Conservation (phyloP, 2,329 filamentous ascomycete species). For the Penicillium sp. region DNA sequence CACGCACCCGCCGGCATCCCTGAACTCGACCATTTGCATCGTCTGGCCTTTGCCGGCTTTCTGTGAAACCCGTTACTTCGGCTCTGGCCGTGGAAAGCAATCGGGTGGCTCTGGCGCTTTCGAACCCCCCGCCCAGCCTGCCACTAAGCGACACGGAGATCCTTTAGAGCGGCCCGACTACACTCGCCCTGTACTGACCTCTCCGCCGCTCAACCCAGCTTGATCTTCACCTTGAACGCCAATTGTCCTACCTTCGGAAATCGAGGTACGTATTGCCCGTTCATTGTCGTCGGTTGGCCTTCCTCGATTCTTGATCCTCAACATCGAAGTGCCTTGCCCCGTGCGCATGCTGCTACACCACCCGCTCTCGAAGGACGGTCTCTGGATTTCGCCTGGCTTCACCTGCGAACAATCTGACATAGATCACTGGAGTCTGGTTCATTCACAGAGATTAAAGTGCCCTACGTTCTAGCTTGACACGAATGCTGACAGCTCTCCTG, state of each 20-base stretch:
- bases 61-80: neutral
- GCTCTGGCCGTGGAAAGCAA: slow-evolving; percentile 16
- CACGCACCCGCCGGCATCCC: slow-evolving; percentile 12
- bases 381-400: slow-evolving; percentile 14
- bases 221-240: slow-evolving; percentile 9
- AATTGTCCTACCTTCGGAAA: slow-evolving; percentile 21
- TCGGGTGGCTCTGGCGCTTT: slow-evolving; percentile 26
- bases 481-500: slow-evolving; percentile 32
- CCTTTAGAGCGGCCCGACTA: slow-evolving; percentile 32
- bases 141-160: slow-evolving; percentile 47
- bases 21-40: neutral
- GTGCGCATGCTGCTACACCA: slow-evolving; percentile 28
- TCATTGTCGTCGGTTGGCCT: slow-evolving; percentile 5
- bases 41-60: slow-evolving; percentile 1
- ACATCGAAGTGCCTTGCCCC: slow-evolving; percentile 21
- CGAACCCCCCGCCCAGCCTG: slow-evolving; percentile 39
- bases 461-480: slow-evolving; percentile 17
- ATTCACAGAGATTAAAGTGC: neutral
- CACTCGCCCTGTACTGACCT: slow-evolving; percentile 22
- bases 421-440: neutral
- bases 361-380: slow-evolving; percentile 16
- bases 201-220: slow-evolving; percentile 10
- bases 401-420: neutral
- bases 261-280: slow-evolving; percentile 20
- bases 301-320: slow-evolving; percentile 10